Evolutionary conservation across 2,329 filamentous ascomycete genomes (phyloP), one percentile per base, ranked within the genome.

Genomic region (Hypoxylon sp.): DNA sequence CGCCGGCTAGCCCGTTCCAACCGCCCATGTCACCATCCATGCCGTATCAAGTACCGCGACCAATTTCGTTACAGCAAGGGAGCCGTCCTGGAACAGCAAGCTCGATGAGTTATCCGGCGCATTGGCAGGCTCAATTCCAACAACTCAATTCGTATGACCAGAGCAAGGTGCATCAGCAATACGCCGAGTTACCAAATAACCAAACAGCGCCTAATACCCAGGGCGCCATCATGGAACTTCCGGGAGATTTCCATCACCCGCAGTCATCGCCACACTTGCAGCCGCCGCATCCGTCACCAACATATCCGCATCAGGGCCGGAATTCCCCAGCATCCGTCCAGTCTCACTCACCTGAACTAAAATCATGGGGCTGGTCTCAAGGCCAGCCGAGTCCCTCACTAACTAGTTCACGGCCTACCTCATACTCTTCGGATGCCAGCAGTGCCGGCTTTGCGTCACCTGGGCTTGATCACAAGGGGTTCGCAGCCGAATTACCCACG

Each of bases 221-320:
- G 59, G 46, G 53, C 15, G 64, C 72, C 57, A 65, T 78, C 11
- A 77, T 82, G 63, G 82, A 84, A 67, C 78, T 84, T 67, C 80
- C 82, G 0, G 86, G 86, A 21, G 86, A 88, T 72, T 85, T 79
- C 73, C 83, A 82, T 69, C 79, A 85, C 48, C 74, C 81, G 0
- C 78, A 81, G 54, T 17, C 67, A 2, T 76, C 77, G 7, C 74
- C 78, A 6, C 69, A 69, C 17, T 67, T 78, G 4, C 75, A 74
- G 19, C 73, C 69, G 1, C 74, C 75, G 3, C 78, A 78, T 19
- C 72, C 76, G 0, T 80, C 81, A 0, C 78, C 79, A 1, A 69
- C 62, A 58, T 72, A 60, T 62, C 67, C 42, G 54, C 69, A 50
- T 31, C 63, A 72, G 58, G 73, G 76, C 62, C 77, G 72, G 21